phyloP scores from a whole-genome alignment of 2,329 filamentous ascomycete genomes.

The Penicillium sp. region DNA sequence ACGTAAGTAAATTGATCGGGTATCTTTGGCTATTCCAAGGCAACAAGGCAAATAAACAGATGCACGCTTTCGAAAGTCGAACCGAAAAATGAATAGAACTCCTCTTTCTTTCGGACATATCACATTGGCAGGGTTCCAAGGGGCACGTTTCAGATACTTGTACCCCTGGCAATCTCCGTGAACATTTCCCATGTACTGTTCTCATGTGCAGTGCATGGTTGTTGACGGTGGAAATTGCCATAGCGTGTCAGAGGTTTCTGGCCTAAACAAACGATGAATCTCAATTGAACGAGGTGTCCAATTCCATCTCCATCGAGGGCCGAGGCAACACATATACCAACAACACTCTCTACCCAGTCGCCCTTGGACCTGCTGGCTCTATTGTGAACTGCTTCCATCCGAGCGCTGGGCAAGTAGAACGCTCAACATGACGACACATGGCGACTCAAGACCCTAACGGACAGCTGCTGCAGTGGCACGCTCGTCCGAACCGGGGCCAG shows the following conservation, averaged over 20 bases:
- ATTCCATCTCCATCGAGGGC: not conserved
- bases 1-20: constrained; percentile 1
- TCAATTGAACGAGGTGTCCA: no score
- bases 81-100: not conserved
- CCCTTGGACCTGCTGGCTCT: not conserved
- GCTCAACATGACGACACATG: no score
- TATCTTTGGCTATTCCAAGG: constrained; percentile 4
- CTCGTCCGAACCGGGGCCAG: constrained; percentile 7
- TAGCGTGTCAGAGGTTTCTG: not conserved
- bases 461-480: constrained; percentile 32
- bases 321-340: not conserved
- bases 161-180: not conserved
- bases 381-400: not conserved
- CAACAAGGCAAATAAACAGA: not conserved
- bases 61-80: not conserved
- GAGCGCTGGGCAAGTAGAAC: not conserved
- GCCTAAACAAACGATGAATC: not conserved
- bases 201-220: not conserved
- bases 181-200: not conserved
- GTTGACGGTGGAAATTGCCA: not conserved
- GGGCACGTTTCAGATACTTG: not conserved
- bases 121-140: not conserved
- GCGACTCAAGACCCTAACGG: not conserved
- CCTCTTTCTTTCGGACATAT: not conserved
- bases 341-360: not conserved